phyloP scores from a whole-genome alignment of 139 green algal genomes.

The Micractinium sp. region DNA sequence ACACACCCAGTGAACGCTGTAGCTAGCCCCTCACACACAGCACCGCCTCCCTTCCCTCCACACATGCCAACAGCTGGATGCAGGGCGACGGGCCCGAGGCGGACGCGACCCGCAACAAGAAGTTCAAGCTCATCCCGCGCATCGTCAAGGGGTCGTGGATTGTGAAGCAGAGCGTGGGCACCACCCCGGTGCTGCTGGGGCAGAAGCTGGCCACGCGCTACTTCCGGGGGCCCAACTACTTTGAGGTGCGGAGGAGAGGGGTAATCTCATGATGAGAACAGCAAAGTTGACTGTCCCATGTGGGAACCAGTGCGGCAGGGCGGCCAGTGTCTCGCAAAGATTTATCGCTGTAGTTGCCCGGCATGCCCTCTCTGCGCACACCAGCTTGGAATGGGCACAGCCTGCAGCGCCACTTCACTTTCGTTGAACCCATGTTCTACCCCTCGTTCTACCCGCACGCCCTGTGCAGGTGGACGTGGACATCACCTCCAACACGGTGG shows the following conservation, averaged over 20 bases:
- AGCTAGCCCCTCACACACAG: neutral
- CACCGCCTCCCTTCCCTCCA: neutral
- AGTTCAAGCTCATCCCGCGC: slow-evolving; percentile 76
- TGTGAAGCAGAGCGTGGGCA: slow-evolving; percentile 75
- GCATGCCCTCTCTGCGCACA: no score
- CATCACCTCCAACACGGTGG: slow-evolving; percentile 57
- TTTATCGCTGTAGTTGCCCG: no score
- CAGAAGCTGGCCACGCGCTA: slow-evolving; percentile 72
- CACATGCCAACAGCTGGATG: slow-evolving; percentile 42
- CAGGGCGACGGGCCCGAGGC: slow-evolving; percentile 45
- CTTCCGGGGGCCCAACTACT: slow-evolving; percentile 54
- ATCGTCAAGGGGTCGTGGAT: slow-evolving; percentile 70
- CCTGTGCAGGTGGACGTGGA: slow-evolving; percentile 53
- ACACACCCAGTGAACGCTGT: neutral
- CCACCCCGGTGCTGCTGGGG: slow-evolving; percentile 72
- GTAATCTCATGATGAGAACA: no score
- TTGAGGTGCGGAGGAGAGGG: slow-evolving; percentile 41
- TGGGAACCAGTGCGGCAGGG: no score
- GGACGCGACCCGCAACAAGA: slow-evolving; percentile 53
- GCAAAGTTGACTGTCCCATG: no score
- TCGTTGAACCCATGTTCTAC: no score
- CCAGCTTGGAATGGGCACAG: no score
- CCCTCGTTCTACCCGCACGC: neutral
- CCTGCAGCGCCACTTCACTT: no score
- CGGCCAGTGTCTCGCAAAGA: no score